Evolutionary conservation across 2,329 filamentous ascomycete species (phyloP).

Genomic region (Stemphylium beticola): DNA sequence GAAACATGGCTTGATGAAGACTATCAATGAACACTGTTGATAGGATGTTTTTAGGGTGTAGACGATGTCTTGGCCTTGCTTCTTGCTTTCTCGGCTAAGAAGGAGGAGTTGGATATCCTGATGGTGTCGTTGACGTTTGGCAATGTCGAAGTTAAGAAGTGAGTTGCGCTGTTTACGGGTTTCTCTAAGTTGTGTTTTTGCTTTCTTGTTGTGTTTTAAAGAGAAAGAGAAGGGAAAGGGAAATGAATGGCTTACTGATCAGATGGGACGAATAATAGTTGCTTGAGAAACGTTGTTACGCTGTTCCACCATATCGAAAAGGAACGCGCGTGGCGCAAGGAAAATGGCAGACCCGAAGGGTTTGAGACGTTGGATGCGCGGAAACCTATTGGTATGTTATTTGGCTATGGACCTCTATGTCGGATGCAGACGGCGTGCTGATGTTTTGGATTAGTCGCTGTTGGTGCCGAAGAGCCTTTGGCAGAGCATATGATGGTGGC

Average conservation of each 20-base stretch:
- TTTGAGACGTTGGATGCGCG: slow-evolving; percentile 74
- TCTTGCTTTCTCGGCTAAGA: slow-evolving; percentile 78
- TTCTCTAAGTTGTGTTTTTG: neutral
- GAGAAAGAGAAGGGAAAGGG: neutral
- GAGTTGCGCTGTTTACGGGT: slow-evolving; percentile 8
- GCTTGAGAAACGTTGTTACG: slow-evolving; percentile 84
- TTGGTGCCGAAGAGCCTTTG: slow-evolving; percentile 84
- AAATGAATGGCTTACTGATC: neutral
- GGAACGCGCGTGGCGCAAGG: slow-evolving; percentile 82
- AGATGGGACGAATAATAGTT: slow-evolving; percentile 58
- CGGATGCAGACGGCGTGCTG: neutral
- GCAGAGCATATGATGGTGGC: slow-evolving; percentile 76
- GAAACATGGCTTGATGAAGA: neutral
- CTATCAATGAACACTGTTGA: too few relatives aligned
- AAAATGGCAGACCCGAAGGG: slow-evolving; percentile 69
- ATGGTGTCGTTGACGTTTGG: slow-evolving; percentile 92
- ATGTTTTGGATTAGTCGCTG: slow-evolving; percentile 62
- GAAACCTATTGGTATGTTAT: slow-evolving; percentile 69
- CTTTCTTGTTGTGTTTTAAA: neutral
- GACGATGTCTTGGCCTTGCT: slow-evolving; percentile 92
- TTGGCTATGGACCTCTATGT: too few relatives aligned
- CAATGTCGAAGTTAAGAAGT: slow-evolving; percentile 88
- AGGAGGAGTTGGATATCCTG: slow-evolving; percentile 83
- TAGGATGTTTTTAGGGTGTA: slow-evolving; percentile 74
- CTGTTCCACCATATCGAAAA: slow-evolving; percentile 92